Percentiles rank a stretch among this genome's conserved stretches.
Evolutionary conservation across 2,329 filamentous ascomycete genomes (phyloP).

Genomic region (Fusarium poae): DNA sequence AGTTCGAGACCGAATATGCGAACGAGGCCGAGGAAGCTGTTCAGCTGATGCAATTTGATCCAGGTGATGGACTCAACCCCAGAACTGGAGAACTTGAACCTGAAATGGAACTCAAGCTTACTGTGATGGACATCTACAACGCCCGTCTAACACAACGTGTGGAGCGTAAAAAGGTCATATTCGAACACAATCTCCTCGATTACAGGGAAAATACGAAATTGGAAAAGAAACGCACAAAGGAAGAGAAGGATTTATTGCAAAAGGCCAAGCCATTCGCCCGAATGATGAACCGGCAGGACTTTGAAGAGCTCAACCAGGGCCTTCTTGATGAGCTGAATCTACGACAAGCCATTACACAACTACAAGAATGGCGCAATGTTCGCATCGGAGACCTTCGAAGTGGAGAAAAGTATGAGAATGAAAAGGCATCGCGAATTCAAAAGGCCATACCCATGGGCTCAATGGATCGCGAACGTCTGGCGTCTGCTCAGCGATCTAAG

Average conservation of each 20-base stretch:
- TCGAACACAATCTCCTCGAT: conserved; percentile 93
- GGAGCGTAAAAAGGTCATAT: conserved; percentile 95
- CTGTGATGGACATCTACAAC: conserved; percentile 99
- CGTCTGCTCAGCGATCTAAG: conserved; percentile 76
- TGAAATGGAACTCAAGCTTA: conserved; percentile 97
- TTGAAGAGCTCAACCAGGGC: conserved; percentile 85
- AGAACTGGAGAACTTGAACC: conserved; percentile 88
- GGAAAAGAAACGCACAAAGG: conserved; percentile 96
- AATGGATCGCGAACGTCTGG: conserved; percentile 84
- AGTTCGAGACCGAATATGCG: conserved; percentile 97
- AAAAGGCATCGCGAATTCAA: conserved; percentile 83
- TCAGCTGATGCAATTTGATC: conserved; percentile 98
- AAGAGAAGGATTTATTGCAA: conserved; percentile 90
- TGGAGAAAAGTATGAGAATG: conserved; percentile 92
- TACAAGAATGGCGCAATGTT: conserved; percentile 93
- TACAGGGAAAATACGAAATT: conserved; percentile 90
- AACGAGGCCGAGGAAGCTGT: conserved; percentile 99
- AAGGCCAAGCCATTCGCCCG: conserved; percentile 96
- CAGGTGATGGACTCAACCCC: conserved; percentile 91
- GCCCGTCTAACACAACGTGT: conserved; percentile 88
- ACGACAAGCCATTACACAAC: conserved; percentile 86
- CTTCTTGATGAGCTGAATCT: conserved; percentile 92
- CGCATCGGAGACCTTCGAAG: conserved; percentile 86
- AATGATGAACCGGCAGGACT: conserved; percentile 96
- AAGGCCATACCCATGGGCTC: conserved; percentile 79